Evolutionary conservation across 129 eudicot genomes (phyloP).

Genomic region (Centrapalus pauciflorus): DNA sequence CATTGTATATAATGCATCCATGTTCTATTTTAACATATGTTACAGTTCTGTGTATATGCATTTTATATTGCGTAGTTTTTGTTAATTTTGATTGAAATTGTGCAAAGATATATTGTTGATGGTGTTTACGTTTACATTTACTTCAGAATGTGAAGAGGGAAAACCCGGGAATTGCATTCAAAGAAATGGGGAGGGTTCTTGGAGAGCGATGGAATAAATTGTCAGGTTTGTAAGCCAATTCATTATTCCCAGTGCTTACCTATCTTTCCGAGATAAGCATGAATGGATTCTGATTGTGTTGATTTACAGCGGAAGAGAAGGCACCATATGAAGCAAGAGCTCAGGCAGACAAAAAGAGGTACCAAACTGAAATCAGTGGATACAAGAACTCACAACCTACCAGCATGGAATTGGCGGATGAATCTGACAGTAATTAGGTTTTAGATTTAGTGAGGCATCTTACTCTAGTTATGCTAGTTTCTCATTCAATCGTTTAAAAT

Average conservation of each 20-base stretch:
- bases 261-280: not conserved
- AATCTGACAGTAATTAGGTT: slow-evolving; percentile 61
- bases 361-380: slow-evolving; percentile 57
- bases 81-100: no score
- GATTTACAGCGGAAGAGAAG: slow-evolving; percentile 64
- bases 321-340: slow-evolving; percentile 83
- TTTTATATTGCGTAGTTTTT: no score
- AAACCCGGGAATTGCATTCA: slow-evolving; percentile 53
- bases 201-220: slow-evolving; percentile 74
- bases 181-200: slow-evolving; percentile 56
- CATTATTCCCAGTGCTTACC: not conserved
- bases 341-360: slow-evolving; percentile 71
- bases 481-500: not conserved
- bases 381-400: slow-evolving; percentile 66
- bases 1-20: no score
- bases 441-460: not conserved
- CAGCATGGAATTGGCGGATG: slow-evolving; percentile 50
- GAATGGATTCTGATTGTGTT: not conserved
- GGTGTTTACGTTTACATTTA: not conserved
- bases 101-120: not conserved
- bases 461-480: not conserved
- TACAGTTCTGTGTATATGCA: no score
- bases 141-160: slow-evolving; percentile 67
- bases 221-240: slow-evolving; percentile 48
- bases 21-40: no score